Evolutionary conservation across 2,329 filamentous ascomycete genomes (phyloP).

Genomic region (Cadophora sp.): DNA sequence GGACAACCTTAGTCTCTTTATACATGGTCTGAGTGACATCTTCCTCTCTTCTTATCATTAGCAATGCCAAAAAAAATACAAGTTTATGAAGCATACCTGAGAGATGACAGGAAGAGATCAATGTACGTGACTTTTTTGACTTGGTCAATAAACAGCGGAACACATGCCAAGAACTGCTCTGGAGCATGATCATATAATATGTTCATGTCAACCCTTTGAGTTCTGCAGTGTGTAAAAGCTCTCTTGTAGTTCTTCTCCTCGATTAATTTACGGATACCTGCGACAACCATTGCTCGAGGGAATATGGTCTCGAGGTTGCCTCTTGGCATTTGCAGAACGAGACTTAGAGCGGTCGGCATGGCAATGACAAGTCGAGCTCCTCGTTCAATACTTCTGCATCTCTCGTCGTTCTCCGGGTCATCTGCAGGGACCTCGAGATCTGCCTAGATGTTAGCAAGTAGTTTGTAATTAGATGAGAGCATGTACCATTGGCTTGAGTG

Average conservation of each 20-base stretch:
- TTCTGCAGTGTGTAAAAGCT: slow-evolving; percentile 88
- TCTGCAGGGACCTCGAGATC: slow-evolving; percentile 84
- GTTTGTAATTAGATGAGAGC: neutral
- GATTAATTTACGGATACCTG: slow-evolving; percentile 84
- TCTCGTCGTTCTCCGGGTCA: slow-evolving; percentile 89
- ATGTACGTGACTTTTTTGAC: slow-evolving; percentile 82
- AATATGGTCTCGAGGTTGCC: slow-evolving; percentile 96
- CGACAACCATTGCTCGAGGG: slow-evolving; percentile 89
- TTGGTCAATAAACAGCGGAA: slow-evolving; percentile 82
- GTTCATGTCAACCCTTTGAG: slow-evolving; percentile 96
- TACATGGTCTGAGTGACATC: slow-evolving; percentile 96
- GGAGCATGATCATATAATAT: slow-evolving; percentile 95
- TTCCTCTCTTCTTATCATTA: slow-evolving; percentile 66
- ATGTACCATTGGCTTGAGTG: slow-evolving; percentile 65
- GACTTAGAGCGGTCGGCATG: slow-evolving; percentile 84
- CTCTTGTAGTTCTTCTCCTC: slow-evolving; percentile 80
- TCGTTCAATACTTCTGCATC: slow-evolving; percentile 90
- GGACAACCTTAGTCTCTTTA: slow-evolving; percentile 73
- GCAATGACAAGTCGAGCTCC: slow-evolving; percentile 87
- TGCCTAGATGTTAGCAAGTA: slow-evolving; percentile 44
- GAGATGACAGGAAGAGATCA: slow-evolving; percentile 87
- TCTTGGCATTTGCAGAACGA: slow-evolving; percentile 93
- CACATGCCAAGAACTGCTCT: slow-evolving; percentile 78
- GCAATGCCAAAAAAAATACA: slow-evolving; percentile 14
- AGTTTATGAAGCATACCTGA: slow-evolving; percentile 65